Evolutionary conservation across 305 asterid species (phyloP), one percentile per base, ranked within the genome.

Genomic region (Vinca major): DNA sequence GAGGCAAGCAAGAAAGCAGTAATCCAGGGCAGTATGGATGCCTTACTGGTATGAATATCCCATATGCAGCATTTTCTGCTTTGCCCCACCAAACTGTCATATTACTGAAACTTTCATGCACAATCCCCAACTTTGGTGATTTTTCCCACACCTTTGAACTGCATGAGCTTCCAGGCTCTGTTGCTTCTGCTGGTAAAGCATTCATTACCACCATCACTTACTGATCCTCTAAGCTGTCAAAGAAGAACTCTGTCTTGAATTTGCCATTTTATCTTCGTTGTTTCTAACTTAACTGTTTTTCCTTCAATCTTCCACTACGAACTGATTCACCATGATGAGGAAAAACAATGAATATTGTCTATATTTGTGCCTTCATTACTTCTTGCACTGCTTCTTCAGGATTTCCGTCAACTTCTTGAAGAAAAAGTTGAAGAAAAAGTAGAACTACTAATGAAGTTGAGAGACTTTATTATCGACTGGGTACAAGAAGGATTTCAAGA

Each of bases 401-500:
- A 90, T 62, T 85, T 92, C 76, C 85, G 77, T 43, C 81, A 71
- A 62, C 93, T 92, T 74, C 89, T 90, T 82, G 88, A 82, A 80
- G 96, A 83, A 78, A 81, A 86, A 75, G 66, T 90, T 82, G 88
- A 82, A 80, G 96, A 83, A 78, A 81, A 86, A 75, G 66, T 84
- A 68, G 90, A 82, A 71, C 75, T 87, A 68, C 78, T 88, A 62
- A 62, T 85, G 69, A 86, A 83, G 78, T 79, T 92, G 91, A 84
- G 89, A 84, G 91, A 82, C 68, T 77, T 69, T 53, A 84, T 80
- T 53, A 63, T 84, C 65, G 86, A 81, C 77, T 87, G 96, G 95
- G 89, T 92, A 71, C 96, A 82, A 79, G 92, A 90, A 85, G 98
- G 97, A 63, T 88, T 90, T 86, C 98, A 86, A 81, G 84, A 86